Percentiles rank a stretch among this genome's conserved stretches.
Evolutionary conservation across 176 grass and related monocot species (phyloP).

Genomic region (Aegilops tauschii): DNA sequence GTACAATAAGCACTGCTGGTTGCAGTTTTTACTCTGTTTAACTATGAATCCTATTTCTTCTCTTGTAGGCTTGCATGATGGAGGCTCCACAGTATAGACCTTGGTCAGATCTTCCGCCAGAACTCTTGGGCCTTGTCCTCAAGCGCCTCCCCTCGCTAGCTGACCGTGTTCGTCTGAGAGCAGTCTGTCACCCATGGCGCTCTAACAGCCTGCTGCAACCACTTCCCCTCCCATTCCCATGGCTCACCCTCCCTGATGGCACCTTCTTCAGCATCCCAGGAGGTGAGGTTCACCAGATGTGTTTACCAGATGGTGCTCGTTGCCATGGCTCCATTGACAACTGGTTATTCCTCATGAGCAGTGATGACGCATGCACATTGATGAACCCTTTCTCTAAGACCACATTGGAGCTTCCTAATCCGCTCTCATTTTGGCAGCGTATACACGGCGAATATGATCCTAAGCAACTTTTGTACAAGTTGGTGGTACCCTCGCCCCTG

Average conservation of each 20-base stretch:
- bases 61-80: not conserved
- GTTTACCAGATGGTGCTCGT: not conserved
- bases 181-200: not conserved
- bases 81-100: not conserved
- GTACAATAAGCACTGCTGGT: not conserved
- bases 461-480: not conserved
- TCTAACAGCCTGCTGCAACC: not conserved
- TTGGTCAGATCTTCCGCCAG: not conserved
- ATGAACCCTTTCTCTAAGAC: not conserved
- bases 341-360: not conserved
- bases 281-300: not conserved
- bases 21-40: not conserved
- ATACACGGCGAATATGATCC: not conserved
- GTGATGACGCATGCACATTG: not conserved
- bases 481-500: not conserved
- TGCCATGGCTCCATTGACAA: not conserved
- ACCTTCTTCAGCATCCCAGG: conserved; percentile 3
- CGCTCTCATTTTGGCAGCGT: not conserved
- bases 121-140: not conserved
- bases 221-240: not conserved
- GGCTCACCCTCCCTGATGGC: not conserved
- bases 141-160: not conserved
- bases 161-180: not conserved
- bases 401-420: not conserved
- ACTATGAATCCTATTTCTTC: not conserved